phyloP scores from a whole-genome alignment of 106 monocot genomes.

The Narthecium ossifragum region DNA sequence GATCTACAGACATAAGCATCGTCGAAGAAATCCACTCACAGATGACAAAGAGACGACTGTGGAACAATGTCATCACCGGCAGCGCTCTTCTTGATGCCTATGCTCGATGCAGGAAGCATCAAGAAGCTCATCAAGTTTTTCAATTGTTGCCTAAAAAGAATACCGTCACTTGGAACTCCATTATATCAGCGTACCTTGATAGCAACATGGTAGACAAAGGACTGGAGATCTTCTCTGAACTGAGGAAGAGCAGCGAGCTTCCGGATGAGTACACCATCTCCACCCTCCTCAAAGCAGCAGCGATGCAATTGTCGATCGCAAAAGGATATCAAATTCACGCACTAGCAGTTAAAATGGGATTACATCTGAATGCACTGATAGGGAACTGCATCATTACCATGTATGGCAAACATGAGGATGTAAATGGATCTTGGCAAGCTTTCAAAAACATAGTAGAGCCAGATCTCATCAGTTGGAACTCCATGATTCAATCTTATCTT shows the following conservation, averaged over 20 bases:
- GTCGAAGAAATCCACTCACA: slow-evolving; percentile 22
- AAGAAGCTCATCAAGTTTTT: slow-evolving; percentile 24
- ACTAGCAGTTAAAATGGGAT: slow-evolving; percentile 14
- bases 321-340: slow-evolving; percentile 20
- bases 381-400: slow-evolving; percentile 32
- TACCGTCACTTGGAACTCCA: slow-evolving; percentile 28
- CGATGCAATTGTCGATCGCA: background rate
- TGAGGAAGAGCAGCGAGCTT: slow-evolving; percentile 7
- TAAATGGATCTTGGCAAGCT: slow-evolving; percentile 9
- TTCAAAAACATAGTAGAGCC: slow-evolving; percentile 18
- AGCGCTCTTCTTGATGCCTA: slow-evolving; percentile 35
- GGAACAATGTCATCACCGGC: slow-evolving; percentile 8
- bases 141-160: slow-evolving; percentile 16
- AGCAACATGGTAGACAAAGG: slow-evolving; percentile 23
- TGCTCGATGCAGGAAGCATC: slow-evolving; percentile 8
- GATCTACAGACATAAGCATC: background rate
- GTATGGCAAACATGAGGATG: slow-evolving; percentile 18
- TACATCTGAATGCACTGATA: slow-evolving; percentile 4
- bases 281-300: slow-evolving; percentile 16
- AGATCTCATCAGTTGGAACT: slow-evolving; percentile 45
- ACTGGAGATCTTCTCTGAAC: slow-evolving; percentile 15
- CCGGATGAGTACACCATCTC: slow-evolving; percentile 32
- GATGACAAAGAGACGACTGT: slow-evolving; percentile 14
- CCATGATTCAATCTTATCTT: slow-evolving; percentile 27
- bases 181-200: slow-evolving; percentile 17